Percentiles rank a stretch among this genome's conserved stretches.
Conservation (phyloP, 2,329 filamentous ascomycete species). For the Bipolaris victoriae region DNA sequence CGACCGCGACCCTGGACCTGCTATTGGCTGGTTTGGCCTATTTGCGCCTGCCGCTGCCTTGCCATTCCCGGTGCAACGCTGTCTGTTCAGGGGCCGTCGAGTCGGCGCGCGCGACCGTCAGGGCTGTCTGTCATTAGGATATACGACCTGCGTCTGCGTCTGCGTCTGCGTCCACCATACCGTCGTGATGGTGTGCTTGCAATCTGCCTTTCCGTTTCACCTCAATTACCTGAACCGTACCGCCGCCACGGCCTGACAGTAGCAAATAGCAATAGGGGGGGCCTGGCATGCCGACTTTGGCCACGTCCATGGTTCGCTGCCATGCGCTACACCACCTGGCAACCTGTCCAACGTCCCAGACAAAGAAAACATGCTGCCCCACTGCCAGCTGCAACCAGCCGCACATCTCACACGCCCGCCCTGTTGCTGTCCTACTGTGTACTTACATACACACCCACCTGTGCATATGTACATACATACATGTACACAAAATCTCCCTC, state of each 20-base stretch:
- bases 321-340: slow-evolving; percentile 6
- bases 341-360: slow-evolving; percentile 11
- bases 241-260: too few relatives aligned
- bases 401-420: slow-evolving; percentile 3
- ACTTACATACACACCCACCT: not conserved
- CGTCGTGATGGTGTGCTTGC: slow-evolving; percentile 16
- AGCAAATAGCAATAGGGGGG: not conserved
- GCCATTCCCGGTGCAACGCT: too few relatives aligned
- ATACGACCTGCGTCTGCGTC: not conserved
- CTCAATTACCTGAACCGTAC: not conserved
- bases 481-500: not conserved
- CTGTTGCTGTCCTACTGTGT: not conserved
- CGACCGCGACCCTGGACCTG: not conserved
- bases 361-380: slow-evolving; percentile 11
- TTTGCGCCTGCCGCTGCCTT: slow-evolving; percentile 5
- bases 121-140: slow-evolving; percentile 13
- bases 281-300: not conserved
- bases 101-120: slow-evolving; percentile 9
- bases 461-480: not conserved
- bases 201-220: slow-evolving; percentile 27
- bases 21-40: not conserved
- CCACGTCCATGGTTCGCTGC: not conserved
- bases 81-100: slow-evolving; percentile 19
- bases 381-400: slow-evolving; percentile 7
- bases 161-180: too few relatives aligned